Conservation (phyloP, 1,139 yeast species). For the Pichia sp. region DNA sequence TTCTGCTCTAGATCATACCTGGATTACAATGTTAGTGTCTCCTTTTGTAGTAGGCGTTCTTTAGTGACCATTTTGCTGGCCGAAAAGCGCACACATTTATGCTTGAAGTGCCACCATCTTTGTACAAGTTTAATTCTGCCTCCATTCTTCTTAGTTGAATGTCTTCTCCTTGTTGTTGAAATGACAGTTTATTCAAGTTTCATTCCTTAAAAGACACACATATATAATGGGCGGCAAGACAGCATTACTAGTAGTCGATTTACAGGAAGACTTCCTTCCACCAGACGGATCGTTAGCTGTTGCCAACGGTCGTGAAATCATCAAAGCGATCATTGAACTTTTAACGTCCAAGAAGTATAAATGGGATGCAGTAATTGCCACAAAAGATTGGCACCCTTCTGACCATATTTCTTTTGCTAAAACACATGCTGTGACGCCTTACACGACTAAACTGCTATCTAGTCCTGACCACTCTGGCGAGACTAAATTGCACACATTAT, state of each 20-base stretch:
- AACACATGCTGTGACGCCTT: conserved; percentile 47
- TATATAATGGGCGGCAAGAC: conserved; percentile 22
- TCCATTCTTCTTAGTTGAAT: no score
- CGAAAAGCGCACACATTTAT: no score
- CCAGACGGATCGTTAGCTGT: conserved; percentile 77
- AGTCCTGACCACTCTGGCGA: conserved; percentile 45
- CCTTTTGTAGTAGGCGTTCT: background rate
- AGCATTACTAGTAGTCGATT: conserved; percentile 71
- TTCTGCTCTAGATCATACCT: background rate
- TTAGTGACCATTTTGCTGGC: no score
- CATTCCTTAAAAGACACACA: background rate
- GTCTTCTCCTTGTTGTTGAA: no score
- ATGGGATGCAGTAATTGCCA: conserved; percentile 67
- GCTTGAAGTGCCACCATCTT: no score
- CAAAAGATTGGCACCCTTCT: conserved; percentile 87
- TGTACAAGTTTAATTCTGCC: no score
- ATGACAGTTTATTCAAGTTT: no score
- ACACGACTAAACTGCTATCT: conserved; percentile 42
- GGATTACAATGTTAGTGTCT: background rate
- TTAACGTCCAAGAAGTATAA: conserved; percentile 35
- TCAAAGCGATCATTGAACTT: conserved; percentile 47
- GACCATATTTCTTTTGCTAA: conserved; percentile 81
- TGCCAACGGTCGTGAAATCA: conserved; percentile 54
- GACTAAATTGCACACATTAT: conserved; percentile 47
- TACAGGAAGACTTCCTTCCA: conserved; percentile 83